phyloP scores from a whole-genome alignment of 2,329 filamentous ascomycete genomes.

The Talaromyces pinophilus region DNA sequence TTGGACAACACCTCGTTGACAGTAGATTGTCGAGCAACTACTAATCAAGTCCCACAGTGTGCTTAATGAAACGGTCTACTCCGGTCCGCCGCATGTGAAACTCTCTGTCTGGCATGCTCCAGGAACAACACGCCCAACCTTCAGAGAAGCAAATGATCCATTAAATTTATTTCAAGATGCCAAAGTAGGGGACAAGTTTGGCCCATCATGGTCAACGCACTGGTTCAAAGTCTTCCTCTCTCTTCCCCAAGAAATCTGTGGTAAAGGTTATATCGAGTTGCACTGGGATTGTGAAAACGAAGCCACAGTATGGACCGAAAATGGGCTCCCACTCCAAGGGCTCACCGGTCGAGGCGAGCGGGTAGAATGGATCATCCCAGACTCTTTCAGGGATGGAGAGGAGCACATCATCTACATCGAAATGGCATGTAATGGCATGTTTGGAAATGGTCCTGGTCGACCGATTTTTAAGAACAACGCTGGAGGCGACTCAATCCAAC shows the following conservation, averaged over 20 bases:
- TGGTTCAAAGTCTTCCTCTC: slow-evolving; percentile 88
- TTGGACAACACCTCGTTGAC: neutral
- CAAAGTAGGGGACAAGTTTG: slow-evolving; percentile 75
- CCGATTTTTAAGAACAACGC: slow-evolving; percentile 15
- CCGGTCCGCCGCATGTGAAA: slow-evolving; percentile 72
- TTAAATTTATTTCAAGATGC: slow-evolving; percentile 75
- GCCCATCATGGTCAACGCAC: slow-evolving; percentile 95
- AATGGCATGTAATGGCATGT: slow-evolving; percentile 99
- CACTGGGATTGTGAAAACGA: slow-evolving; percentile 96
- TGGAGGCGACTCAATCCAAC: slow-evolving; percentile 82
- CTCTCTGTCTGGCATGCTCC: slow-evolving; percentile 85
- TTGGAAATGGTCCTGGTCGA: slow-evolving; percentile 73
- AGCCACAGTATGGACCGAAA: slow-evolving; percentile 87
- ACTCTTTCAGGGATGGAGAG: slow-evolving; percentile 77
- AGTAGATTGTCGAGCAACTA: neutral
- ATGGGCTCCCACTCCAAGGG: slow-evolving; percentile 88
- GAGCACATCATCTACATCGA: slow-evolving; percentile 91
- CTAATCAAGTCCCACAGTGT: slow-evolving; percentile 53
- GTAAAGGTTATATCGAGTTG: slow-evolving; percentile 82
- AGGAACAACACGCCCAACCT: slow-evolving; percentile 74
- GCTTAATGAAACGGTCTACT: slow-evolving; percentile 67
- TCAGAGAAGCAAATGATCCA: slow-evolving; percentile 69
- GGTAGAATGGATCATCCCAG: slow-evolving; percentile 85
- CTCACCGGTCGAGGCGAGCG: slow-evolving; percentile 87
- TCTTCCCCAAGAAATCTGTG: slow-evolving; percentile 68